Evolutionary conservation across 306 rosid species (phyloP), one percentile per base, ranked within the genome.

Genomic region (Alnus rubra): DNA sequence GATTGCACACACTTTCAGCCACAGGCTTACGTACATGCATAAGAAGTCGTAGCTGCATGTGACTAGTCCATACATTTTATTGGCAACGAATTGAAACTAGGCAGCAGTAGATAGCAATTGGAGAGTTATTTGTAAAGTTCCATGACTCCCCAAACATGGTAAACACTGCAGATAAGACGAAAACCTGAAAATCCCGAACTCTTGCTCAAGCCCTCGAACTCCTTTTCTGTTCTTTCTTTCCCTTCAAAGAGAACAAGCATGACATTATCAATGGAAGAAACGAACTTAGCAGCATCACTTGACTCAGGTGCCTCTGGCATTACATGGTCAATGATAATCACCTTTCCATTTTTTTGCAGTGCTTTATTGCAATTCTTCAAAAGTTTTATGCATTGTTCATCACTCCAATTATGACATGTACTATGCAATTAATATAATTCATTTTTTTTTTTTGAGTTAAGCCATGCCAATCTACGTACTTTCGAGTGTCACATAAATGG

Each of bases 381-480:
- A 4, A 76, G 23, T 37, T 76, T 9, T 33, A 76, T 18, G 35
- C 59, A 62, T 1, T 76, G 65, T 18, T 63, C 73, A 60, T 76
- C 72, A 30, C 47, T 28, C 79, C 79, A 76, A 7, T 76, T 76
- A 76, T 76, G 79, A 60, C n/a, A 37, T 6, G 82, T 76, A 30
- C 65, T 76, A 83, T 79, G 31, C 71, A 23, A 23, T 23, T 23
- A 75, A 62, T 9, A 75, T 55, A 16, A 47, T 42, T 5, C 1
- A 4, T 42, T 42, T 42, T 1, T 42, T 4, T 42, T 42, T 42
- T 42, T 0, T 4, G 8, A 42, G 45, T 42, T 42, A 42, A 42
- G 15, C 16, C 23, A 71, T 0, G 53, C 59, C 23, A 8, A 5
- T 53, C 23, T 53, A 16, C 28, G 28, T 23, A 23, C 16, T 53